Conservation (phyloP, 371 early-diverging fungal genomes). For the Smittium mucronatum region DNA sequence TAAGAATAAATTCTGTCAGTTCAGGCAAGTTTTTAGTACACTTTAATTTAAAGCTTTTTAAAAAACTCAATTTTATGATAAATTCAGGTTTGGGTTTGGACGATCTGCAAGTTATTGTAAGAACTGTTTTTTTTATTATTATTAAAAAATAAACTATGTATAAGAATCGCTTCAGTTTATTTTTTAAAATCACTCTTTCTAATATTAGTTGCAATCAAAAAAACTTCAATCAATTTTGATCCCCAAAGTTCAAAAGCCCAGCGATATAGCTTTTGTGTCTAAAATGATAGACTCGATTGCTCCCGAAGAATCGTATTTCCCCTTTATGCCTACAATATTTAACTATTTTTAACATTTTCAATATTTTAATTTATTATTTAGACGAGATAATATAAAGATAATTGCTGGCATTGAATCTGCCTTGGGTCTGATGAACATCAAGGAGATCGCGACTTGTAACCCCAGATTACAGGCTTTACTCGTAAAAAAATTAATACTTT, state of each 20-base stretch:
- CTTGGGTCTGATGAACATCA: constrained; percentile 67
- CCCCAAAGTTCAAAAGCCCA: constrained; percentile 73
- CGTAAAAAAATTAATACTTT: constrained; percentile 40
- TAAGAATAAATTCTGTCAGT: constrained; percentile 75
- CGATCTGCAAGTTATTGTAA: constrained; percentile 57
- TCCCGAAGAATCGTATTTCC: constrained; percentile 51
- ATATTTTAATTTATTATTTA: constrained; percentile 13
- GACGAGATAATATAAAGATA: constrained; percentile 52
- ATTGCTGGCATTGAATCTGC: constrained; percentile 82
- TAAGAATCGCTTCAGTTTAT: too few species aligned
- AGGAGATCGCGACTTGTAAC: constrained; percentile 60
- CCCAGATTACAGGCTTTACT: constrained; percentile 58
- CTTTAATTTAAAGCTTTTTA: not conserved
- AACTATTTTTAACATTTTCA: too few species aligned
- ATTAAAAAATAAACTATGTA: not conserved
- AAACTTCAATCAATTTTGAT: constrained; percentile 69
- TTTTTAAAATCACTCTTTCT: too few species aligned
- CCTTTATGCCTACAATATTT: too few species aligned
- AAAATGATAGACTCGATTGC: constrained; percentile 66
- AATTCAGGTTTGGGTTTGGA: constrained; percentile 44
- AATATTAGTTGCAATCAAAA: constrained; percentile 46
- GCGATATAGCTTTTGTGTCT: constrained; percentile 62
- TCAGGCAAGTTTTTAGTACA: constrained; percentile 36
- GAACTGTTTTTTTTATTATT: constrained; percentile 14
- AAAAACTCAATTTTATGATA: not conserved